Conservation (phyloP, 192 early-diverging fungal species). For the Neocallimastix lanati region DNA sequence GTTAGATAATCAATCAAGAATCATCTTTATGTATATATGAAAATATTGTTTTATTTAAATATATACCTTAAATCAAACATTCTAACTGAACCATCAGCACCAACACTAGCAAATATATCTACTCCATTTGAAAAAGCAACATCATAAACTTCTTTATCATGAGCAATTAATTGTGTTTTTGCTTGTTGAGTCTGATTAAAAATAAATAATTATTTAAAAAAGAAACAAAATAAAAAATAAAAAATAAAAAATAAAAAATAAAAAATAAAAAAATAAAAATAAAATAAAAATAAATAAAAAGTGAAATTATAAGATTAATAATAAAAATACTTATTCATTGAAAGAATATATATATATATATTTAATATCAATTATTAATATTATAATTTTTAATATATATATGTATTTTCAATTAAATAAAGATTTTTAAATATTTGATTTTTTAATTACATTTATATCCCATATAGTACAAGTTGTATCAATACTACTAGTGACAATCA, state of each 20-base stretch:
- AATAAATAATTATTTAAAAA: neutral
- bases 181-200: constrained; percentile 56
- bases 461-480: constrained; percentile 99
- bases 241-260: neutral
- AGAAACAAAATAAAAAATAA: too few species aligned
- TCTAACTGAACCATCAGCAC: constrained; percentile 91
- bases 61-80: constrained; percentile 82
- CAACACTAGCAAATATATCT: constrained; percentile 89
- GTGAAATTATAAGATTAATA: too few species aligned
- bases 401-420: too few species aligned
- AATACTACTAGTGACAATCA: constrained; percentile 81
- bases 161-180: constrained; percentile 97
- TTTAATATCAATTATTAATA: neutral
- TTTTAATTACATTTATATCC: constrained; percentile 78
- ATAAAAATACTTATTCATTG: too few species aligned
- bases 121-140: constrained; percentile 75
- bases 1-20: too few species aligned
- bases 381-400: too few species aligned
- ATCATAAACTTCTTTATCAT: constrained; percentile 95
- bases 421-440: too few species aligned
- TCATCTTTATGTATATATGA: too few species aligned
- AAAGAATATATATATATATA: constrained; percentile 7
- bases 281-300: too few species aligned
- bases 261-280: constrained; percentile 1
- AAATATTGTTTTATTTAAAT: neutral